Evolutionary conservation across 2,329 filamentous ascomycete species (phyloP).

Genomic region (Drechslerella stenobrocha): DNA sequence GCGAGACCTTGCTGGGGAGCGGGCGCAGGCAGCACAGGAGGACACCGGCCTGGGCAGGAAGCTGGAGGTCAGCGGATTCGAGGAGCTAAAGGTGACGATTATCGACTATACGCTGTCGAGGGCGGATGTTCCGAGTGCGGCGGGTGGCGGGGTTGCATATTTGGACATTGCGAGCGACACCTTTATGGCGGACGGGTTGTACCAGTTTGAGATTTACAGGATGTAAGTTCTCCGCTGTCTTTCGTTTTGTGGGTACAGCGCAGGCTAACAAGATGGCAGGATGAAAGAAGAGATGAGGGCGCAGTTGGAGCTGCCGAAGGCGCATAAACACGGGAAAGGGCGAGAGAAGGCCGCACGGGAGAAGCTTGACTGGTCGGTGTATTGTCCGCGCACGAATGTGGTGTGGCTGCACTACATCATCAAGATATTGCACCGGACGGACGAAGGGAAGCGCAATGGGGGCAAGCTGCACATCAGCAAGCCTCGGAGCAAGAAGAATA

Average conservation of each 20-base stretch:
- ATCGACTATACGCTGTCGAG: constrained; percentile 42
- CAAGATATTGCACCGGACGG: constrained; percentile 18
- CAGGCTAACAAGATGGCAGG: no score
- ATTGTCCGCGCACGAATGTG: constrained; percentile 31
- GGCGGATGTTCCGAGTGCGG: constrained; percentile 21
- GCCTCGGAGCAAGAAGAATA: constrained; percentile 32
- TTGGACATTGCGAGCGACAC: constrained; percentile 28
- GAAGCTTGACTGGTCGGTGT: constrained; percentile 22
- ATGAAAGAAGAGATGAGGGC: constrained; percentile 17
- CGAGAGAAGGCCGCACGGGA: constrained; percentile 23
- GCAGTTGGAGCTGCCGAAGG: background rate
- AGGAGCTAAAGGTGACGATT: constrained; percentile 27
- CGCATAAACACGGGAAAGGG: constrained; percentile 5
- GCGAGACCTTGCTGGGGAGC: constrained; percentile 21
- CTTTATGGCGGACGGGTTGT: constrained; percentile 25
- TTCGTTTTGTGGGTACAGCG: no score
- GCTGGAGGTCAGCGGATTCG: constrained; percentile 19
- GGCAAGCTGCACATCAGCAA: constrained; percentile 33
- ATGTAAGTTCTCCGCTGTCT: no score
- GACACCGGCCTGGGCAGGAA: constrained; percentile 18
- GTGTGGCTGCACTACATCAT: constrained; percentile 34
- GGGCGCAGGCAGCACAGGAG: constrained; percentile 1
- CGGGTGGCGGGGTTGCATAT: constrained; percentile 24
- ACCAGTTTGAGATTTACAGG: constrained; percentile 43
- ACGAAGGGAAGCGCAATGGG: constrained; percentile 17